Evolutionary conservation across 257 asterid genomes (phyloP).

Genomic region (Orobanche coerulescens): DNA sequence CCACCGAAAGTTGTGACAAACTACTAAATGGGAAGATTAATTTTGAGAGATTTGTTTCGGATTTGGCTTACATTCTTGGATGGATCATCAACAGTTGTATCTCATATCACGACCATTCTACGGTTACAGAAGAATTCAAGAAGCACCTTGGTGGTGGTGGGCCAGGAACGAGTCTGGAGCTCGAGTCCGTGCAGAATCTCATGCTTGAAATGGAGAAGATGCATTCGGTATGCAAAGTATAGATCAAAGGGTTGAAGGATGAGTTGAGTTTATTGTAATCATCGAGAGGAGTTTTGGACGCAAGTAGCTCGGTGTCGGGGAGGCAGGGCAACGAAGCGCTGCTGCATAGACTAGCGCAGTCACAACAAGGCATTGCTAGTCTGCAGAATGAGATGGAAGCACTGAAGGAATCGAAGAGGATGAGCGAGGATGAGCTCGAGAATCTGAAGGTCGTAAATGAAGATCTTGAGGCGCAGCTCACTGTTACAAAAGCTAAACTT

Average conservation of each 20-base stretch:
- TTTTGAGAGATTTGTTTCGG: too few species aligned
- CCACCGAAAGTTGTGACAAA: too few species aligned
- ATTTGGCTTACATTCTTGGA: too few species aligned
- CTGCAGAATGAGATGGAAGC: conserved; percentile 30
- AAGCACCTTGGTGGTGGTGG: conserved; percentile 46
- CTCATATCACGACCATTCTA: neutral
- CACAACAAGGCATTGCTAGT: conserved; percentile 21
- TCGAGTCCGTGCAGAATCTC: conserved; percentile 40
- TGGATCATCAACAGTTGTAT: too few species aligned
- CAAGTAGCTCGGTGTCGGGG: too few species aligned
- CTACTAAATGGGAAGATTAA: too few species aligned
- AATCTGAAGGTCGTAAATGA: conserved; percentile 54
- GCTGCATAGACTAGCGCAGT: too few species aligned
- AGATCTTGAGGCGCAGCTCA: conserved; percentile 68
- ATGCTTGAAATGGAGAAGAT: conserved; percentile 54
- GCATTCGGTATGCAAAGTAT: conserved; percentile 31
- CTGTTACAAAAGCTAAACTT: conserved; percentile 35
- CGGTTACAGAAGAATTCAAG: conserved; percentile 34
- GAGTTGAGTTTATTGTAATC: conserved; percentile 32
- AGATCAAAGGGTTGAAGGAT: conserved; percentile 38
- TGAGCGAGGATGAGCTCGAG: conserved; percentile 52
- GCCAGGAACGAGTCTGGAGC: conserved; percentile 39
- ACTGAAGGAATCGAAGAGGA: conserved; percentile 35
- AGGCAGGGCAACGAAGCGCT: too few species aligned
- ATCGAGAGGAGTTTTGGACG: conserved; percentile 23